These are phyloP conservation scores for Diaporthe ampelina DNA, from an alignment of 2,329 filamentous ascomycete species.

Conservation along the genomic window DNA sequence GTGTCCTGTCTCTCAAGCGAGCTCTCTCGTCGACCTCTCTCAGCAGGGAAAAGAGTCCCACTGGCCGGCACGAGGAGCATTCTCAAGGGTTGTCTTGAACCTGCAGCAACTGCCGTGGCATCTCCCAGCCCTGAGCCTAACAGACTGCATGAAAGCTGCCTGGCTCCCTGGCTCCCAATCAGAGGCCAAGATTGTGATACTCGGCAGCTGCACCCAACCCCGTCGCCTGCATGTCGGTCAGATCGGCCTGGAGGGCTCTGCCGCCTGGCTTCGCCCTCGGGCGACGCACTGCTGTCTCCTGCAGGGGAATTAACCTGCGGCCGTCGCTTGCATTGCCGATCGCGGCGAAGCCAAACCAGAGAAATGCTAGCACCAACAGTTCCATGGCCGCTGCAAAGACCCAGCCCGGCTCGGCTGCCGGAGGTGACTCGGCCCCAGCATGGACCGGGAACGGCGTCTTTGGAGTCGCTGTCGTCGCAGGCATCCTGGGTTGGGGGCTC, in stretches of 20 bases:
- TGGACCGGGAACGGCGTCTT: constrained; percentile 53
- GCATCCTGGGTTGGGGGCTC: constrained; percentile 57
- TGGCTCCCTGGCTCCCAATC: constrained; percentile 37
- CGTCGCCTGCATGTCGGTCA: constrained; percentile 40
- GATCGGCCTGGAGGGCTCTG: constrained; percentile 38
- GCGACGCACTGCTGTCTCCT: constrained; percentile 10
- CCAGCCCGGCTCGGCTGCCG: constrained; percentile 16
- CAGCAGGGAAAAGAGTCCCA: background rate
- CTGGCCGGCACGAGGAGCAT: background rate
- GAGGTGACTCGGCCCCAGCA: constrained; percentile 43
- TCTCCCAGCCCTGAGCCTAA: constrained; percentile 10
- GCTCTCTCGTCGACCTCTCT: background rate
- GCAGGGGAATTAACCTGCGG: constrained; percentile 28
- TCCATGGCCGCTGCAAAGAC: background rate
- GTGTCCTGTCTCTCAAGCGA: background rate
- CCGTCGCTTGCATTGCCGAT: constrained; percentile 34
- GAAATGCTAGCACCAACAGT: constrained; percentile 32
- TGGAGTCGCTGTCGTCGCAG: constrained; percentile 56
- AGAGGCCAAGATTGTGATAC: constrained; percentile 27
- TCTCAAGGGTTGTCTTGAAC: background rate
- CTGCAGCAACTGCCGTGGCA: constrained; percentile 15
- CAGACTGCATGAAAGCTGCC: constrained; percentile 31
- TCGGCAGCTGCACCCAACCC: constrained; percentile 33
- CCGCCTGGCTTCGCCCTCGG: constrained; percentile 31
- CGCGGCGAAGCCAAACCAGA: constrained; percentile 10